Conservation (phyloP, 2,329 filamentous ascomycete species). For the Paracorniculantispora psalliotae region DNA sequence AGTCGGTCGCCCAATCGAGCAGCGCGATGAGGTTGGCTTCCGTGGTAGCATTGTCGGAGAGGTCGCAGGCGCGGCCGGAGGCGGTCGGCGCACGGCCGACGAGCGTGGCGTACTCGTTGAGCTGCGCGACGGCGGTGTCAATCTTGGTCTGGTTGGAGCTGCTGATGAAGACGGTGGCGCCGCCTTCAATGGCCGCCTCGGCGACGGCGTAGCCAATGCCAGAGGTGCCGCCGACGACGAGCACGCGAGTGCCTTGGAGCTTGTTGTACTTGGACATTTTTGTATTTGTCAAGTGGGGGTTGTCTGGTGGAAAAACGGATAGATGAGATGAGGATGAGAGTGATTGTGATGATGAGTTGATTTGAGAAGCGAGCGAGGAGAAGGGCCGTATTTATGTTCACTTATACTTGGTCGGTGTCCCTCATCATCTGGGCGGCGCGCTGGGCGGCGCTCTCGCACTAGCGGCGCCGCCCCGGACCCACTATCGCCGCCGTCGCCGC, state of each 20-base stretch:
- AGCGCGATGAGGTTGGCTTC: slow-evolving; percentile 39
- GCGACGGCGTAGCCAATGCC: slow-evolving; percentile 55
- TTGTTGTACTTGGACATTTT: slow-evolving; percentile 27
- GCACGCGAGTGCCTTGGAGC: slow-evolving; percentile 36
- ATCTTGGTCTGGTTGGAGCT: slow-evolving; percentile 48
- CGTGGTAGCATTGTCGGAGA: slow-evolving; percentile 18
- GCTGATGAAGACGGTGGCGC: slow-evolving; percentile 49
- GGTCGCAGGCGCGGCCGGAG: slow-evolving; percentile 13
- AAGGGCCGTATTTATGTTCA: neutral
- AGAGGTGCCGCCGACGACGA: slow-evolving; percentile 59
- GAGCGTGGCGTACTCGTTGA: slow-evolving; percentile 8
- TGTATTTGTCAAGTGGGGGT: neutral
- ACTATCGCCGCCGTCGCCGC: neutral
- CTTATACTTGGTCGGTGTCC: neutral
- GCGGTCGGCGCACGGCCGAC: slow-evolving; percentile 25
- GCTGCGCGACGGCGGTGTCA: slow-evolving; percentile 19
- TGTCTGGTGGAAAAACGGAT: neutral
- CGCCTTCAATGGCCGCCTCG: slow-evolving; percentile 43
- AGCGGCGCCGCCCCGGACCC: slow-evolving; percentile 1
- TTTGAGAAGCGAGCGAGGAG: neutral
- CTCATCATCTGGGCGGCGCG: neutral
- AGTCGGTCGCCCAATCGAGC: slow-evolving; percentile 36
- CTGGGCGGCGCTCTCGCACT: neutral
- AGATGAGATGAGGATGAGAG: neutral
- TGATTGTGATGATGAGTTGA: neutral